phyloP scores from a whole-genome alignment of 2,329 filamentous ascomycete genomes.

The Chaetomiaceae sp. region DNA sequence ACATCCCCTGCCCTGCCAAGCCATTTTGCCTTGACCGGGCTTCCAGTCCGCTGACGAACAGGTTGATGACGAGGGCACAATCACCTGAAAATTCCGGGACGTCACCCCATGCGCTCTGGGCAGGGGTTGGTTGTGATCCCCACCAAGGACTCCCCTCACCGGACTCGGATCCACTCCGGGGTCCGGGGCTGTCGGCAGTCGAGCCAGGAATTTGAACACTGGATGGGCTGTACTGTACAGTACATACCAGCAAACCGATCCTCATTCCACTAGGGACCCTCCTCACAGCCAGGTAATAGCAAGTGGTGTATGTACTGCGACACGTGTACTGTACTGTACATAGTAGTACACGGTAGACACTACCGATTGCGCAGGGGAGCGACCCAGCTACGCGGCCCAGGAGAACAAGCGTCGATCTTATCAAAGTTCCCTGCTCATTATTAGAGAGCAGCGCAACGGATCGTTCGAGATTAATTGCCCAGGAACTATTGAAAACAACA shows the following conservation, averaged over 20 bases:
- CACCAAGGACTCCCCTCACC: neutral
- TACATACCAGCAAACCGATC: too few relatives aligned
- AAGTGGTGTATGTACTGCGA: too few relatives aligned
- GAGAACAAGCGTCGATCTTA: slow-evolving; percentile 28
- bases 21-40: too few relatives aligned
- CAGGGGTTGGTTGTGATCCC: neutral
- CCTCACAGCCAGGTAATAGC: neutral
- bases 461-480: slow-evolving; percentile 17
- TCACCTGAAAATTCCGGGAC: too few relatives aligned
- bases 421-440: slow-evolving; percentile 22
- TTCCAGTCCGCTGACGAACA: too few relatives aligned
- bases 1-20: slow-evolving; percentile 5
- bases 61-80: too few relatives aligned
- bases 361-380: neutral
- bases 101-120: neutral
- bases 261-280: too few relatives aligned
- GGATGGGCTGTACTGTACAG: neutral
- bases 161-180: slow-evolving; percentile 11
- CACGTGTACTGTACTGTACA: neutral
- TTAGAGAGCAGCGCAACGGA: slow-evolving; percentile 11
- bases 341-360: too few relatives aligned
- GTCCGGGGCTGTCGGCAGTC: slow-evolving; percentile 19
- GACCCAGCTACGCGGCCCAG: slow-evolving; percentile 16
- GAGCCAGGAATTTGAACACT: slow-evolving; percentile 7
- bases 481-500: slow-evolving; percentile 9